phyloP scores from a whole-genome alignment of 371 early-diverging fungal species.

The Mortierella sp. region DNA sequence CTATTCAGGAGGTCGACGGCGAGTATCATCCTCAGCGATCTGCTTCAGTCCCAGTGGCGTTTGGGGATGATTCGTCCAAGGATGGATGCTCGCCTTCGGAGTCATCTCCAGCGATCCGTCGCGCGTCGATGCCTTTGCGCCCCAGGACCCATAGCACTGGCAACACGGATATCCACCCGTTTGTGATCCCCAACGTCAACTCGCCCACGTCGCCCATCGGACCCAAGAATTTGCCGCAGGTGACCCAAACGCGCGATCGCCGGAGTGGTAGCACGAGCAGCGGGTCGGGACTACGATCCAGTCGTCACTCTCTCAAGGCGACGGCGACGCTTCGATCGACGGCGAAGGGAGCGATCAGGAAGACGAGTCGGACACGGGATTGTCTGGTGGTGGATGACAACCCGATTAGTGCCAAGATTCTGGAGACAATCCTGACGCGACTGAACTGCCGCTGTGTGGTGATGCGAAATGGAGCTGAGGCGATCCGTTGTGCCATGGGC shows the following conservation, averaged over 20 bases:
- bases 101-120: conserved; percentile 21
- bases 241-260: conserved; percentile 42
- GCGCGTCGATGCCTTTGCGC: conserved; percentile 54
- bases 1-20: conserved; percentile 28
- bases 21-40: conserved; percentile 54
- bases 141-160: conserved; percentile 54
- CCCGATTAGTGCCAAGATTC: conserved; percentile 87
- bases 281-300: conserved; percentile 45
- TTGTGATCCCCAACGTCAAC: conserved; percentile 32
- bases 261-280: conserved; percentile 51
- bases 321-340: conserved; percentile 56
- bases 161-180: conserved; percentile 50
- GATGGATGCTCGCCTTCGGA: conserved; percentile 25
- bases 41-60: conserved; percentile 53
- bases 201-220: conserved; percentile 46
- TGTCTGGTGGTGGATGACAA: conserved; percentile 93
- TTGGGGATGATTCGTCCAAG: conserved; percentile 36
- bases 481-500: conserved; percentile 90
- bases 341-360: conserved; percentile 43
- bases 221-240: conserved; percentile 33
- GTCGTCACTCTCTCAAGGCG: conserved; percentile 54
- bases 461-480: conserved; percentile 92
- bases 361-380: conserved; percentile 56
- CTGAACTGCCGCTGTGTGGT: conserved; percentile 84
- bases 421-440: conserved; percentile 85